Evolutionary conservation across 2,329 filamentous ascomycete genomes (phyloP).

Genomic region (Pyricularia grisea): DNA sequence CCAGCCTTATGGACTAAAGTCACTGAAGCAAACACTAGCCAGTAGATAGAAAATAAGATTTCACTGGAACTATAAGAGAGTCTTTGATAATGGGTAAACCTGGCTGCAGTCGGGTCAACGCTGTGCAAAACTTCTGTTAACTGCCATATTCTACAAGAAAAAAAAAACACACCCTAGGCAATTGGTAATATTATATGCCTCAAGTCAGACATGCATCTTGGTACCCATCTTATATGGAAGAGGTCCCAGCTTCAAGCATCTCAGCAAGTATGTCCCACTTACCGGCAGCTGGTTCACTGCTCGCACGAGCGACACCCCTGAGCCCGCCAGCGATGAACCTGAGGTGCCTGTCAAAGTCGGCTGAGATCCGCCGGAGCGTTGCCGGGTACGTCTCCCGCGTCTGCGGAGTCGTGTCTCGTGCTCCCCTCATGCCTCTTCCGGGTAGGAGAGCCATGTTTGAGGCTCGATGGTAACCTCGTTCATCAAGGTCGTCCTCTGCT

Average conservation of each 20-base stretch:
- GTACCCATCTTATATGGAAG: neutral
- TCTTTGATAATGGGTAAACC: neutral
- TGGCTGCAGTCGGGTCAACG: neutral
- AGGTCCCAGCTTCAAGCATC: conserved; percentile 52
- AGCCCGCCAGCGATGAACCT: conserved; percentile 66
- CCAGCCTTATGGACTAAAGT: neutral
- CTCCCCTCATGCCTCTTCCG: neutral
- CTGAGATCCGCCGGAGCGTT: conserved; percentile 45
- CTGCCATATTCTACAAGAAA: neutral
- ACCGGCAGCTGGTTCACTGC: conserved; percentile 39
- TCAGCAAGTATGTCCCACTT: conserved; percentile 79
- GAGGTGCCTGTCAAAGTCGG: conserved; percentile 55
- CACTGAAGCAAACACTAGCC: neutral
- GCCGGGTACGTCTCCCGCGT: conserved; percentile 34
- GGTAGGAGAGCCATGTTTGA: no score
- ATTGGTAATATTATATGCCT: neutral
- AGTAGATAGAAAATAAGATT: neutral
- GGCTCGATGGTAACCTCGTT: neutral
- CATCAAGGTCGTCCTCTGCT: neutral
- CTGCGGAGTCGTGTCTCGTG: neutral
- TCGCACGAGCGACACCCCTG: conserved; percentile 64
- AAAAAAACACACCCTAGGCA: no score
- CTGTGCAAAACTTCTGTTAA: neutral
- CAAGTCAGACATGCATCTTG: neutral
- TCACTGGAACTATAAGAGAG: neutral